Evolutionary conservation across 768 basidiomycete species (phyloP).

Genomic region (Leccinum boreale): DNA sequence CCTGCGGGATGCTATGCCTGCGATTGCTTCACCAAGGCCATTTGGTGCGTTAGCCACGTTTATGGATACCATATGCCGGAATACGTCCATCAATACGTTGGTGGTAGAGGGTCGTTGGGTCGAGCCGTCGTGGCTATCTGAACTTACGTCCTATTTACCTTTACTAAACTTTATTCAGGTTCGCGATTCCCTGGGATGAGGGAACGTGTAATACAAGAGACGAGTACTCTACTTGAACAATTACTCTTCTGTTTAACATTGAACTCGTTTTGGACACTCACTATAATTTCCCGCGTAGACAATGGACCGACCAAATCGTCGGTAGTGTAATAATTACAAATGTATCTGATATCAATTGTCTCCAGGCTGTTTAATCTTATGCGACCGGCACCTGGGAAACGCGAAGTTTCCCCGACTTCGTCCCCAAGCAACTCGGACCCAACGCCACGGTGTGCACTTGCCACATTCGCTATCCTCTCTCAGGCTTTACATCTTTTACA

Average conservation of each 20-base stretch:
- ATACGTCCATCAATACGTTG: constrained; percentile 12
- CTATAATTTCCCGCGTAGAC: background rate
- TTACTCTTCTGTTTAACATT: constrained; percentile 1
- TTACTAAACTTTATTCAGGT: constrained; percentile 14
- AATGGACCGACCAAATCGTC: constrained; percentile 1
- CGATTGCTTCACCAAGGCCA: constrained; percentile 13
- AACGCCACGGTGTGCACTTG: background rate
- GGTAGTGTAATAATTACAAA: background rate
- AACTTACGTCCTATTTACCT: constrained; percentile 13
- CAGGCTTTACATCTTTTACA: background rate
- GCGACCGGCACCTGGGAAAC: background rate
- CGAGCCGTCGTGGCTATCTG: constrained; percentile 11
- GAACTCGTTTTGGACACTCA: constrained; percentile 1
- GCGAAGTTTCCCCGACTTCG: background rate
- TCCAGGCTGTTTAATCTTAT: background rate
- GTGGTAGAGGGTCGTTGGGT: constrained; percentile 29
- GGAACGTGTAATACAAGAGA: constrained; percentile 2
- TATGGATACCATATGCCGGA: constrained; percentile 3
- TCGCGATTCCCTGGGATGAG: constrained; percentile 9
- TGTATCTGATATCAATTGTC: background rate
- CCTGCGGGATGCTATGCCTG: constrained; percentile 40
- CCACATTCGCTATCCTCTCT: background rate
- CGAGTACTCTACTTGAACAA: constrained; percentile 3
- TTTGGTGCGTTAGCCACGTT: constrained; percentile 40
- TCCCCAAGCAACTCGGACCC: background rate